Conservation (phyloP, 1,139 yeast species). For the Maudiozyma humilis region DNA sequence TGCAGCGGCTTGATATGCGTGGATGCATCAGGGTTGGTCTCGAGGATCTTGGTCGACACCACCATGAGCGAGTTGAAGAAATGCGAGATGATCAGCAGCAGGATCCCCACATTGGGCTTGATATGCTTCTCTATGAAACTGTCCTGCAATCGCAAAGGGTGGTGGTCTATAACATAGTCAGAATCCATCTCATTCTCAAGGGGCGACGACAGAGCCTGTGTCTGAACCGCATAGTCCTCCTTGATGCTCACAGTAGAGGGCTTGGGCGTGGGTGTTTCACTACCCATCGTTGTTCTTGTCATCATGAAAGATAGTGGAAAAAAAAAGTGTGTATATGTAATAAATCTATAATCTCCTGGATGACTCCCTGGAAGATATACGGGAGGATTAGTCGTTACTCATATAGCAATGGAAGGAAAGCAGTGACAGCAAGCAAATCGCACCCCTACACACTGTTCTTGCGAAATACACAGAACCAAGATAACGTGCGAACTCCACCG, state of each 20-base stretch:
- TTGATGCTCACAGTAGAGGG: conserved; percentile 3
- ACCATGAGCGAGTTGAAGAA: conserved; percentile 72
- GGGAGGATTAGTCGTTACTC: too few species aligned
- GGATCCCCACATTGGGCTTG: conserved; percentile 33
- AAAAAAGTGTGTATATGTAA: too few species aligned
- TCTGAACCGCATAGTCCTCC: conserved; percentile 2
- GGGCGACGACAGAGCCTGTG: background rate
- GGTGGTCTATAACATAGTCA: conserved; percentile 3
- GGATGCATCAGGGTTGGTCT: conserved; percentile 40
- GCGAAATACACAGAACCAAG: too few species aligned
- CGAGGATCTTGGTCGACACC: conserved; percentile 61
- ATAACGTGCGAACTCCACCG: background rate
- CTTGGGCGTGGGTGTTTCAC: conserved; percentile 3
- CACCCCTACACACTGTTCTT: too few species aligned
- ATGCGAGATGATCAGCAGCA: conserved; percentile 47
- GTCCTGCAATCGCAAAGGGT: conserved; percentile 5
- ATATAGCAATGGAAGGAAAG: too few species aligned
- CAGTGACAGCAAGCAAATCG: too few species aligned
- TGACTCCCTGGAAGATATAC: too few species aligned
- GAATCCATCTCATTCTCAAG: background rate
- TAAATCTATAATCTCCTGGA: too few species aligned
- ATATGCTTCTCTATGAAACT: conserved; percentile 15
- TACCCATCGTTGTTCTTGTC: background rate
- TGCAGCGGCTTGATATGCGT: conserved; percentile 58
- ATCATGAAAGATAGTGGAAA: background rate